Percentiles rank a stretch among this genome's conserved stretches.
Evolutionary conservation across 768 basidiomycete species (phyloP).

Genomic region (Macrolepiota fuliginosa): DNA sequence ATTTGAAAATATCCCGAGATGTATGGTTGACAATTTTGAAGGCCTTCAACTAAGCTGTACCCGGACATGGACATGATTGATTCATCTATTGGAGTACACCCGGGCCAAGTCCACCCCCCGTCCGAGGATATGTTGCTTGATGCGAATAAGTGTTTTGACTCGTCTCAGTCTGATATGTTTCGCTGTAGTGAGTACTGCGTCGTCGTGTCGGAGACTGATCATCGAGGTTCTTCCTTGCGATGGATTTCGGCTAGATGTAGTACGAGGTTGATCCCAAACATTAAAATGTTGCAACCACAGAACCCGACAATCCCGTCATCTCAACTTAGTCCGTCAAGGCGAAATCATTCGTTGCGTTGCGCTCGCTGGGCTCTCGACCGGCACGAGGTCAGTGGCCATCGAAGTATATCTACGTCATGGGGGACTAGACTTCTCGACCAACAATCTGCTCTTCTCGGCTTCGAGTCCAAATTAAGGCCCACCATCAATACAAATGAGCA

Average conservation of each 20-base stretch:
- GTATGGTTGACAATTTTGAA: neutral
- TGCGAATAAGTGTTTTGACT: neutral
- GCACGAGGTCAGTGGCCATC: too few relatives aligned
- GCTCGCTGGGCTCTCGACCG: too few relatives aligned
- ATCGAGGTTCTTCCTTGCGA: neutral
- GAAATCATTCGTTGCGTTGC: too few relatives aligned
- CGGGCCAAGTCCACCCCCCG: neutral
- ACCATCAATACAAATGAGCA: neutral
- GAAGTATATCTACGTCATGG: too few relatives aligned
- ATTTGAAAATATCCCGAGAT: neutral
- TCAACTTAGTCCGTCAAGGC: neutral
- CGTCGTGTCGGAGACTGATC: neutral
- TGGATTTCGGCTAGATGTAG: neutral
- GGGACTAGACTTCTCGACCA: too few relatives aligned
- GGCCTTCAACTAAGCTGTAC: too few relatives aligned
- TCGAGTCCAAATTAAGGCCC: neutral
- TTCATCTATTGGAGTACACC: neutral
- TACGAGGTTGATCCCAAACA: neutral
- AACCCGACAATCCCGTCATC: neutral
- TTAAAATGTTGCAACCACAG: neutral
- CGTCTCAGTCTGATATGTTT: neutral
- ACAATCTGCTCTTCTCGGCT: too few relatives aligned
- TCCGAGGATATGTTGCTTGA: neutral
- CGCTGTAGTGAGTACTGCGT: neutral
- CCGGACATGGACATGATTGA: neutral